Percentiles rank a stretch among this genome's conserved stretches.
Conservation (phyloP, 768 basidiomycete species). For the Xerocomus potaroensis region DNA sequence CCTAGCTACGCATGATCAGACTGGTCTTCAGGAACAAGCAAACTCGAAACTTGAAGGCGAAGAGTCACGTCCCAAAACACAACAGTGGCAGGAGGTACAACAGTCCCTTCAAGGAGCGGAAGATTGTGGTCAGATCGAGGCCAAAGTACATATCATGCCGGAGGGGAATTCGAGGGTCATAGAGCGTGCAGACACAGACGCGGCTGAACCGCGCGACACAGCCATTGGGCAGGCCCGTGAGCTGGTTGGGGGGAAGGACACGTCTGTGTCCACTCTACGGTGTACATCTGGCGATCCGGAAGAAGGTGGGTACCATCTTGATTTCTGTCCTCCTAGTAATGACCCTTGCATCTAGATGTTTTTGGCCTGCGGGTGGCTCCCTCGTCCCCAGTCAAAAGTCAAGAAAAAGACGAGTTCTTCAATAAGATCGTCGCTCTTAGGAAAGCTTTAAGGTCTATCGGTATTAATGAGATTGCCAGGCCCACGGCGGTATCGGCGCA, state of each 20-base stretch:
- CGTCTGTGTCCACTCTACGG: not conserved
- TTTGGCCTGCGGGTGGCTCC: conserved; percentile 47
- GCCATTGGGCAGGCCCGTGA: not conserved
- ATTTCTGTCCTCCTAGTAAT: conserved; percentile 1
- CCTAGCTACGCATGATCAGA: conserved; percentile 16
- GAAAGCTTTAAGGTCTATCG: conserved; percentile 57
- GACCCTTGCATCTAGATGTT: conserved; percentile 43
- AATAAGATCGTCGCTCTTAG: conserved; percentile 49
- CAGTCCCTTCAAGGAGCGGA: conserved; percentile 2
- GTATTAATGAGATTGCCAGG: conserved; percentile 50
- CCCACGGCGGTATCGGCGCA: conserved; percentile 33
- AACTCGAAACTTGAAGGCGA: conserved; percentile 6
- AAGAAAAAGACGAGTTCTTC: conserved; percentile 44
- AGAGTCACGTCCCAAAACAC: not conserved
- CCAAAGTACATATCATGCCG: not conserved
- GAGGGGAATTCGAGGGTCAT: not conserved
- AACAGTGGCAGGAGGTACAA: not conserved
- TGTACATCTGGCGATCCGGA: conserved; percentile 1
- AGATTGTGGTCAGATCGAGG: conserved; percentile 1
- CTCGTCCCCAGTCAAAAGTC: conserved; percentile 31
- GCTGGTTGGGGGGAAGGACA: conserved; percentile 1
- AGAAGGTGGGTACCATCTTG: conserved; percentile 22
- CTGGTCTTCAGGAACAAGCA: conserved; percentile 20
- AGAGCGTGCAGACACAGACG: conserved; percentile 1
- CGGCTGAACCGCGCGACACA: not conserved